phyloP scores from a whole-genome alignment of 805 yeast genomes.

The Kregervanrija fluxuum region DNA sequence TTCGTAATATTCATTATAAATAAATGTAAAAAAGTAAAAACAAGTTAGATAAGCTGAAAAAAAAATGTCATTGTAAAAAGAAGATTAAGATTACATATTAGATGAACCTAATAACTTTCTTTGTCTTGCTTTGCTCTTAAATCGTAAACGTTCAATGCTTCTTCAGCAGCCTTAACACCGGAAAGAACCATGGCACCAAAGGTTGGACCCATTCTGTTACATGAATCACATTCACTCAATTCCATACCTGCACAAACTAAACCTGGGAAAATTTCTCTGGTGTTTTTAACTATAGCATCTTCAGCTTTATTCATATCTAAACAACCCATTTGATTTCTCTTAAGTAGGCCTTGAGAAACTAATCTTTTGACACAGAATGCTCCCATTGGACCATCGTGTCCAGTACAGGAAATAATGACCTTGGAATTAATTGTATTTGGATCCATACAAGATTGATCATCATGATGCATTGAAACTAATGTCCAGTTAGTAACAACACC shows the following conservation, averaged over 20 bases:
- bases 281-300: slow-evolving; percentile 63
- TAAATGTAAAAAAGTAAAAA: no score
- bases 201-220: slow-evolving; percentile 80
- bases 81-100: no score
- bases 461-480: slow-evolving; percentile 66
- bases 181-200: slow-evolving; percentile 77
- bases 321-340: slow-evolving; percentile 65
- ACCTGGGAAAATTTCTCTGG: slow-evolving; percentile 61
- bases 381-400: slow-evolving; percentile 81
- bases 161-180: slow-evolving; percentile 74
- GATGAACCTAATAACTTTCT: slow-evolving; percentile 15
- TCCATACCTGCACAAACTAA: slow-evolving; percentile 71
- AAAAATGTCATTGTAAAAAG: no score
- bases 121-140: slow-evolving; percentile 21
- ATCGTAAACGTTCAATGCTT: slow-evolving; percentile 26
- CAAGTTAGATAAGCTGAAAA: no score
- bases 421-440: slow-evolving; percentile 66
- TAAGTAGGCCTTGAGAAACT: slow-evolving; percentile 38
- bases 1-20: no score
- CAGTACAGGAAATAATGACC: slow-evolving; percentile 66
- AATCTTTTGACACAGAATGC: slow-evolving; percentile 72
- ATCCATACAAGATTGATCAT: slow-evolving; percentile 75
- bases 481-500: slow-evolving; percentile 87
- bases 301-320: slow-evolving; percentile 74
- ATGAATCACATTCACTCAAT: slow-evolving; percentile 68